These are phyloP conservation scores for Termitomyces sp. DNA, from an alignment of 1,284 basidiomycete genomes.

Conservation along the genomic window DNA sequence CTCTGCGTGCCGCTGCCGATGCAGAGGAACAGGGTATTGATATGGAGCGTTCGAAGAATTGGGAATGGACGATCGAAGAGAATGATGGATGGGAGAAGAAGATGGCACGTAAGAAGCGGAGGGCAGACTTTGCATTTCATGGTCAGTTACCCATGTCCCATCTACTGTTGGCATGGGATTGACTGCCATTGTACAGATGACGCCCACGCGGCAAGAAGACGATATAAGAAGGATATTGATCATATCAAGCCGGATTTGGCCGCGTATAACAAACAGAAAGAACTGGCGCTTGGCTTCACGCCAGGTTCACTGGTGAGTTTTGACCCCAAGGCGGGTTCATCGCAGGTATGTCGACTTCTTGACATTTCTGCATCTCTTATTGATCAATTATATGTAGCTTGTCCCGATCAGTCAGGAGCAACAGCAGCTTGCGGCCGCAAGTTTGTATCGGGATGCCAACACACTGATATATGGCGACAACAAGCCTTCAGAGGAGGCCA, in stretches of 20 bases:
- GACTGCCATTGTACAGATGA: constrained; percentile 59
- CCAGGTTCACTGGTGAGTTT: constrained; percentile 59
- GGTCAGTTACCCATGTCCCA: constrained; percentile 25
- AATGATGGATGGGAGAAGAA: constrained; percentile 94
- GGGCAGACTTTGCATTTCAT: constrained; percentile 79
- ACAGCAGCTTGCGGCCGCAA: constrained; percentile 68
- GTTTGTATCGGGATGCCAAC: constrained; percentile 86
- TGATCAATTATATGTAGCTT: constrained; percentile 30
- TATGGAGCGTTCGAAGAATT: constrained; percentile 77
- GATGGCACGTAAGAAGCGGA: constrained; percentile 64
- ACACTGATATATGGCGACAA: constrained; percentile 89
- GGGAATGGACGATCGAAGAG: constrained; percentile 93
- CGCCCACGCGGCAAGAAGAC: constrained; percentile 79
- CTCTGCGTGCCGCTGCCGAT: constrained; percentile 81
- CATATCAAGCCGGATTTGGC: constrained; percentile 82
- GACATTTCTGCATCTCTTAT: background rate
- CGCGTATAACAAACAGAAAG: constrained; percentile 84
- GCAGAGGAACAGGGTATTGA: constrained; percentile 84
- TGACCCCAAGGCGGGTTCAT: constrained; percentile 42
- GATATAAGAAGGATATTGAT: constrained; percentile 90
- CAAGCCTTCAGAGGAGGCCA: constrained; percentile 90
- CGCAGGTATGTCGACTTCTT: constrained; percentile 28
- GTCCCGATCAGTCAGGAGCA: constrained; percentile 56
- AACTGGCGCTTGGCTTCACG: constrained; percentile 69
- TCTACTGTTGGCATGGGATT: background rate